phyloP scores from a whole-genome alignment of 495 filamentous ascomycete genomes.

The Neurospora africana region DNA sequence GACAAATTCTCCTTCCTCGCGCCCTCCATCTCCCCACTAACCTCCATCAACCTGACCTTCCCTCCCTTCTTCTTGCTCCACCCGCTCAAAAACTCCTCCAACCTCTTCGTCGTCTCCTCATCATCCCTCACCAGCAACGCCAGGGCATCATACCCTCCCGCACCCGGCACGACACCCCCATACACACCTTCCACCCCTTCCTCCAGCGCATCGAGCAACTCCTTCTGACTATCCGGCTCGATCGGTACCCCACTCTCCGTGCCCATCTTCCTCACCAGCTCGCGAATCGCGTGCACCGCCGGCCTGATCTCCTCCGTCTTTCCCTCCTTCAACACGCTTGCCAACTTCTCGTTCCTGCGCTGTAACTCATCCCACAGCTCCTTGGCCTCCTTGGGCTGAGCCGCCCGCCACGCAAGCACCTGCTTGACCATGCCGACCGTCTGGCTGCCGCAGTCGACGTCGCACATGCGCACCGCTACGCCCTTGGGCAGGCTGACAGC shows the following conservation, averaged over 20 bases:
- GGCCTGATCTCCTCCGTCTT: constrained; percentile 24
- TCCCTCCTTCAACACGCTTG: constrained; percentile 43
- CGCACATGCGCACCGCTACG: constrained; percentile 78
- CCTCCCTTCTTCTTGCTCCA: constrained; percentile 61
- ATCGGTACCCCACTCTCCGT: constrained; percentile 67
- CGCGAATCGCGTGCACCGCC: constrained; percentile 33
- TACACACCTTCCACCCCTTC: constrained; percentile 62
- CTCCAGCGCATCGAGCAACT: constrained; percentile 65
- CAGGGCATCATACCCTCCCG: constrained; percentile 89
- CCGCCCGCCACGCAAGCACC: constrained; percentile 71
- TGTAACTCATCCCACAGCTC: constrained; percentile 65
- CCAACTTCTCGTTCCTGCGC: constrained; percentile 60
- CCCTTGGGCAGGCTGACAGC: constrained; percentile 62
- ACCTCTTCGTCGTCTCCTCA: constrained; percentile 47
- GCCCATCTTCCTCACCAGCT: constrained; percentile 66
- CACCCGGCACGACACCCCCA: constrained; percentile 88
- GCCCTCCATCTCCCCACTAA: constrained; percentile 82
- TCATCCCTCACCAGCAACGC: constrained; percentile 71
- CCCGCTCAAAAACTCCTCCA: constrained; percentile 50
- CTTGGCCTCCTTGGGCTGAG: constrained; percentile 55
- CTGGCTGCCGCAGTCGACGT: constrained; percentile 89
- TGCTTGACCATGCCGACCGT: constrained; percentile 92
- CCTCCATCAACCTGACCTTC: constrained; percentile 65
- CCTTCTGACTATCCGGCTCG: constrained; percentile 78
- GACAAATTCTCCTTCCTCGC: constrained; percentile 54